These are phyloP conservation scores for Glaciozyma antarctica DNA, from an alignment of 768 basidiomycete genomes.

Conservation along the genomic window DNA sequence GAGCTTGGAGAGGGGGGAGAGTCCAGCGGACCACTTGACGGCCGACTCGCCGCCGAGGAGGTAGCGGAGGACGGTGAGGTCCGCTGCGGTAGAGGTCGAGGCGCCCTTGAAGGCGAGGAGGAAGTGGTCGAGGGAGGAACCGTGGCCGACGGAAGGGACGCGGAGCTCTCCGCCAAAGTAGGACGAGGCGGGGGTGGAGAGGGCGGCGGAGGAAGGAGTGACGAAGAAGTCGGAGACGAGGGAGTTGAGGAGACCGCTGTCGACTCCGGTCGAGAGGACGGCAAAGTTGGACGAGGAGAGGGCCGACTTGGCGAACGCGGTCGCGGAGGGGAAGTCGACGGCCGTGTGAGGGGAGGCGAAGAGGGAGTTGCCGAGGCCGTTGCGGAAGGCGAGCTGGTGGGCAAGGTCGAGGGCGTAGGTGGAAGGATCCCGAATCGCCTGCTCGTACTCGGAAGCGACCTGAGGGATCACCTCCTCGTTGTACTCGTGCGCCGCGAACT, in stretches of 20 bases:
- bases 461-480: slow-evolving; percentile 47
- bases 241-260: slow-evolving; percentile 54
- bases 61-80: slow-evolving; percentile 67
- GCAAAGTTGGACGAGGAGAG: slow-evolving; percentile 74
- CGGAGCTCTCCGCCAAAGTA: slow-evolving; percentile 85
- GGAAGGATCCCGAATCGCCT: slow-evolving; percentile 54
- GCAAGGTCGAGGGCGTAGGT: slow-evolving; percentile 73
- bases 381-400: slow-evolving; percentile 84
- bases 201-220: slow-evolving; percentile 40
- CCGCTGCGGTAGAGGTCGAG: slow-evolving; percentile 55
- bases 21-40: slow-evolving; percentile 76
- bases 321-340: slow-evolving; percentile 46
- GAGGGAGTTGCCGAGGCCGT: slow-evolving; percentile 81
- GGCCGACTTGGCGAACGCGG: slow-evolving; percentile 58
- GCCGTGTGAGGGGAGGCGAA: slow-evolving; percentile 64
- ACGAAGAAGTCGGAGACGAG: slow-evolving; percentile 64
- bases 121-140: slow-evolving; percentile 51
- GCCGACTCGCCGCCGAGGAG: slow-evolving; percentile 68
- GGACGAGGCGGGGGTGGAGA: slow-evolving; percentile 43
- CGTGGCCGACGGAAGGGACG: slow-evolving; percentile 47
- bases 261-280: slow-evolving; percentile 78
- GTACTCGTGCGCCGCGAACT: slow-evolving; percentile 49
- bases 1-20: slow-evolving; percentile 57
- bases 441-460: slow-evolving; percentile 59
- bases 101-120: slow-evolving; percentile 81